Percentiles rank a stretch among this genome's conserved stretches.
These are phyloP conservation scores for Fusarium verrucosum DNA, from an alignment of 2,329 filamentous ascomycete genomes.

Conservation along the genomic window DNA sequence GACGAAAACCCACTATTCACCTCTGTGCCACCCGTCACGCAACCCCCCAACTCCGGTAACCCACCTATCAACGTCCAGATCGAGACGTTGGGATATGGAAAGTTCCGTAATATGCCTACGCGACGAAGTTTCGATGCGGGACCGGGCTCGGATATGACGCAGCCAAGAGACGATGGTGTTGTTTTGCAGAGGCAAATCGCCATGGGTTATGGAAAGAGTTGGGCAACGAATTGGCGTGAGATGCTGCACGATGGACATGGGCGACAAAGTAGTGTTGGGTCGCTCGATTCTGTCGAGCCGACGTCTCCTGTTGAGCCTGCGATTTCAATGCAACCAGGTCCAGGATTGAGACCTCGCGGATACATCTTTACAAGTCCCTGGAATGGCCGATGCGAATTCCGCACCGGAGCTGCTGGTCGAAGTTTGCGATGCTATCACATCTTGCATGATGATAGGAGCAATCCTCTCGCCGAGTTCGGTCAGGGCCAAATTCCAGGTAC, in stretches of 20 bases:
- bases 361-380: constrained; percentile 88
- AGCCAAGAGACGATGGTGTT: constrained; percentile 35
- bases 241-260: constrained; percentile 47
- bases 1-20: constrained; percentile 39
- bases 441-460: constrained; percentile 60
- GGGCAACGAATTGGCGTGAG: constrained; percentile 57
- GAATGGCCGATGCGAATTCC: constrained; percentile 87
- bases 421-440: constrained; percentile 78
- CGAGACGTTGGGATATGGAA: constrained; percentile 66
- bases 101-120: constrained; percentile 62
- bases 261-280: constrained; percentile 46
- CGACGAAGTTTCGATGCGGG: constrained; percentile 50
- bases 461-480: constrained; percentile 55
- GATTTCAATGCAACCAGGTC: constrained; percentile 53
- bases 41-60: constrained; percentile 26
- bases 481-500: constrained; percentile 44
- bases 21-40: constrained; percentile 35
- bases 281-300: constrained; percentile 48
- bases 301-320: constrained; percentile 43
- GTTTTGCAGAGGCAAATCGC: constrained; percentile 64
- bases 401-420: constrained; percentile 78
- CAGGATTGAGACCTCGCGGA: constrained; percentile 64
- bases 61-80: constrained; percentile 63
- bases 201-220: constrained; percentile 66
- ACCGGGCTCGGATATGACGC: constrained; percentile 21